These are phyloP conservation scores for Nymphaea colorata DNA, from an alignment of 164 flowering plant genomes.

Conservation along the genomic window DNA sequence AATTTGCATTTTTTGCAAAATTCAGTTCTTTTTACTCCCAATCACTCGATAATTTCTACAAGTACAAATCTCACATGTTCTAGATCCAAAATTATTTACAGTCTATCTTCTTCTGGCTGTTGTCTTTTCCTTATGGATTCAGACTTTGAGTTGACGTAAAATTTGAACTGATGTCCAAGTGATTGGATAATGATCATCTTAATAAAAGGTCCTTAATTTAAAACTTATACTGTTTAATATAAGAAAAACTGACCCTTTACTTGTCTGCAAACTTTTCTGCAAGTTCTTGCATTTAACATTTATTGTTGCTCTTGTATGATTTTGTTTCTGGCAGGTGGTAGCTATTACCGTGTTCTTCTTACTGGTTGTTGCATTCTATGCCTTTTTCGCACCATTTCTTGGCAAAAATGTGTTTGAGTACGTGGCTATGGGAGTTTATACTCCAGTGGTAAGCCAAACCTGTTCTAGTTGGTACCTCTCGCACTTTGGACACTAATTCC, in stretches of 20 bases:
- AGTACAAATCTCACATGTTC: neutral
- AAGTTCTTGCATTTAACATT: neutral
- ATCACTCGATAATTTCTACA: neutral
- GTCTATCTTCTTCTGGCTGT: too few relatives aligned
- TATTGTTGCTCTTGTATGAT: neutral
- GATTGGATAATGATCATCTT: neutral
- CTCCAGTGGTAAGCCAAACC: slow-evolving; percentile 60
- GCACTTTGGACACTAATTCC: neutral
- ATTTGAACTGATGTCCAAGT: neutral
- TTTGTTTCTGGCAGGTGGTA: slow-evolving; percentile 51
- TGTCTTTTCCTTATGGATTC: neutral
- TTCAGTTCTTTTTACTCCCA: neutral
- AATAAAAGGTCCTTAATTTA: neutral
- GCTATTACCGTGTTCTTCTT: slow-evolving; percentile 94
- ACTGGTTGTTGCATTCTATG: slow-evolving; percentile 85
- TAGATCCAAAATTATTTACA: too few relatives aligned
- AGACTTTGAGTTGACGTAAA: neutral
- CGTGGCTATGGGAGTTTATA: slow-evolving; percentile 43
- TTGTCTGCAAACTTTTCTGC: neutral
- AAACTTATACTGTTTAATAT: neutral
- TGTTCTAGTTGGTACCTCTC: neutral
- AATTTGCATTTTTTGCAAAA: too few relatives aligned
- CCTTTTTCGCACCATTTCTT: slow-evolving; percentile 93
- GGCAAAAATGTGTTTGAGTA: slow-evolving; percentile 77
- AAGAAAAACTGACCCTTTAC: neutral